A percentile compares a stretch with the other conserved stretches of the same genome.
Evolutionary conservation across 768 basidiomycete genomes (phyloP).

Genomic region (Leccinum incarnatum): DNA sequence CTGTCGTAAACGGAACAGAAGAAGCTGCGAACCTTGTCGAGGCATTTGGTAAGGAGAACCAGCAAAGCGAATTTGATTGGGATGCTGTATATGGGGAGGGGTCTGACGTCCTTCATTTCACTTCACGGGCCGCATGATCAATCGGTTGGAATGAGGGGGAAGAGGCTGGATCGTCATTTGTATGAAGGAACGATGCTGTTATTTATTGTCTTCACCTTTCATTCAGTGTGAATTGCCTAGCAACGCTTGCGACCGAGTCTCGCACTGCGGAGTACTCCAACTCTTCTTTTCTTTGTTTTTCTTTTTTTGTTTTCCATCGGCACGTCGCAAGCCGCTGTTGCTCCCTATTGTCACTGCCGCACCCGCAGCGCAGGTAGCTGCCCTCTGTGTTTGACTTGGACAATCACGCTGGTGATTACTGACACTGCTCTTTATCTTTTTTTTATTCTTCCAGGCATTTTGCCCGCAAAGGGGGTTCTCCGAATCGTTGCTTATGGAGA

Average conservation of each 20-base stretch:
- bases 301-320: neutral
- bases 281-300: neutral
- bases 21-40: slow-evolving; percentile 50
- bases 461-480: neutral
- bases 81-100: slow-evolving; percentile 60
- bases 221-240: slow-evolving; percentile 20
- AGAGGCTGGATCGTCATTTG: slow-evolving; percentile 16
- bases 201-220: slow-evolving; percentile 16
- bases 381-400: neutral
- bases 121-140: slow-evolving; percentile 18
- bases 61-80: slow-evolving; percentile 70
- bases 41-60: slow-evolving; percentile 76
- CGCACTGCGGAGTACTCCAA: neutral
- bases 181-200: slow-evolving; percentile 25
- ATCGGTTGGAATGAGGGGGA: slow-evolving; percentile 5
- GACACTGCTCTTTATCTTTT: neutral
- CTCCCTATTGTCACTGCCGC: neutral
- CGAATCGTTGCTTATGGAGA: neutral
- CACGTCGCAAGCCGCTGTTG: neutral
- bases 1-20: slow-evolving; percentile 50
- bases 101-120: slow-evolving; percentile 66
- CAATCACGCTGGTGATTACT: neutral
- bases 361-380: slow-evolving; percentile 16
- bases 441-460: neutral
- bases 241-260: slow-evolving; percentile 17